Percentiles rank a stretch among this genome's conserved stretches.
phyloP scores from a whole-genome alignment of 2,329 filamentous ascomycete genomes.

The Cladosporium austrohemisphaericum region DNA sequence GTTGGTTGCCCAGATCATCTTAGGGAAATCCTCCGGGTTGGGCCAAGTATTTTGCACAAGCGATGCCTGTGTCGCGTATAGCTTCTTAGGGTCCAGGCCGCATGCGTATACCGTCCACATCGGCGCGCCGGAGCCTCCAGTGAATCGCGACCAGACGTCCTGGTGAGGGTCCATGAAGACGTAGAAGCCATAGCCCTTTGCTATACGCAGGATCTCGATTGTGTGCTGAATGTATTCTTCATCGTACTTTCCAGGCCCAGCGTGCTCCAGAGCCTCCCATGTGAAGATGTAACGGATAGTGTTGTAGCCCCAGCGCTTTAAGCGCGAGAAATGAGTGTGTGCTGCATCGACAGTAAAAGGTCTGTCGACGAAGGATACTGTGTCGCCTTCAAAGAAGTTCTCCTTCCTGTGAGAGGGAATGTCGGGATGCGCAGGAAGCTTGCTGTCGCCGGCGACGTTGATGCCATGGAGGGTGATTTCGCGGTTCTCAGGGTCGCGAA shows the following conservation, averaged over 20 bases:
- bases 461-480: conserved; percentile 89
- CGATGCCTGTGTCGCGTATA: conserved; percentile 82
- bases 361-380: conserved; percentile 80
- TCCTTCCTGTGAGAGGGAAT: conserved; percentile 73
- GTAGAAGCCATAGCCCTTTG: conserved; percentile 89
- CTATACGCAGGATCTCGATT: conserved; percentile 75
- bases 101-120: conserved; percentile 98
- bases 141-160: conserved; percentile 96
- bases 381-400: conserved; percentile 88
- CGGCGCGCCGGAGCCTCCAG: conserved; percentile 89
- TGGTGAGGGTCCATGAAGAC: conserved; percentile 99
- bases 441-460: conserved; percentile 87
- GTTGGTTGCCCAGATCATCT: conserved; percentile 99
- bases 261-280: conserved; percentile 97
- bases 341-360: conserved; percentile 83
- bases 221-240: conserved; percentile 92
- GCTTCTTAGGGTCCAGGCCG: conserved; percentile 80
- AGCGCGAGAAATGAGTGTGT: conserved; percentile 75
- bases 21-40: conserved; percentile 80
- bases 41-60: conserved; percentile 93
- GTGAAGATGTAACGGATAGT: conserved; percentile 96
- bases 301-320: conserved; percentile 91
- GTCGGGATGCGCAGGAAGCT: conserved; percentile 78
- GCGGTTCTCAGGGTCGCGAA: conserved; percentile 75
- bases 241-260: conserved; percentile 86